phyloP scores from a whole-genome alignment of 176 grass and related monocot species.

The Avena atlantica region DNA sequence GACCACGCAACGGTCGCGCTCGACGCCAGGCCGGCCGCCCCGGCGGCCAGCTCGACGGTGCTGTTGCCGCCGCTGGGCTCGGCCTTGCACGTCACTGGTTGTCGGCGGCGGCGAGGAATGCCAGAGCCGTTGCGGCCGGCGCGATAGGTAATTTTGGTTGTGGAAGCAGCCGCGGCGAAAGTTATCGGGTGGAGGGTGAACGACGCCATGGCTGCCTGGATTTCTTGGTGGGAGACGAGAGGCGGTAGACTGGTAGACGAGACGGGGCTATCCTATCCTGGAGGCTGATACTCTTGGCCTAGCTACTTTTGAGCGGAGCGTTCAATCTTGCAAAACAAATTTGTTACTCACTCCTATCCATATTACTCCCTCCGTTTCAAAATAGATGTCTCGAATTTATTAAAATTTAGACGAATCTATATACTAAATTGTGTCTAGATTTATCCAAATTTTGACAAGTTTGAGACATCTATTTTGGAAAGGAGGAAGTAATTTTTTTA shows the following conservation, averaged over 20 bases:
- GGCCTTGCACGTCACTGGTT: slow-evolving; percentile 42
- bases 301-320: neutral
- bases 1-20: slow-evolving; percentile 71
- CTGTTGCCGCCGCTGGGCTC: slow-evolving; percentile 52
- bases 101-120: neutral
- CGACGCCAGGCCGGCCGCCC: slow-evolving; percentile 51
- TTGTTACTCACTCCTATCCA: no score
- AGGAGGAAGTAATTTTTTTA: no score
- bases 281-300: neutral
- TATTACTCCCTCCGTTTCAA: no score
- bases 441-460: no score
- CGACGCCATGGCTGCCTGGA: slow-evolving; percentile 35
- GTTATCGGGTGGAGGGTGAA: slow-evolving; percentile 11
- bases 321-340: neutral
- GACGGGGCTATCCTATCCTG: slow-evolving; percentile 16
- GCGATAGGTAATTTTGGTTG: neutral
- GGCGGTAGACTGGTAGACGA: neutral
- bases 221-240: neutral
- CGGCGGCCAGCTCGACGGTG: slow-evolving; percentile 54
- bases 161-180: neutral
- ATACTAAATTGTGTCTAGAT: no score
- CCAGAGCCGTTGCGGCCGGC: neutral
- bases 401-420: no score
- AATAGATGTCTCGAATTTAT: no score
- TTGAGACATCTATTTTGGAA: no score